Conservation (phyloP, 106 monocot species). For the Chionographis japonica region DNA sequence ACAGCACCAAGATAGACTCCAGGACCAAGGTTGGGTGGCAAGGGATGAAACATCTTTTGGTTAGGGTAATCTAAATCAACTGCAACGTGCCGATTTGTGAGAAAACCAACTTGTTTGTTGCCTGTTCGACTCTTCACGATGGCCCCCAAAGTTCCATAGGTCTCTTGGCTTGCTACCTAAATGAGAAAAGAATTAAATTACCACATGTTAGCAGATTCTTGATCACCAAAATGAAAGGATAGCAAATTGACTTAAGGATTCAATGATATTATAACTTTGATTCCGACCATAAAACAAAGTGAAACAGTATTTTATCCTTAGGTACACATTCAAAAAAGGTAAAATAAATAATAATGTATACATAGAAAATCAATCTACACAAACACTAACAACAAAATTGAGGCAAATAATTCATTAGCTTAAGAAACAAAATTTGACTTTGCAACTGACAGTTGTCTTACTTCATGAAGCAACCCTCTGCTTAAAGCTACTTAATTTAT, state of each 20-base stretch:
- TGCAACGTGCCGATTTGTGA: conserved; percentile 95
- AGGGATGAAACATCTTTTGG: conserved; percentile 99
- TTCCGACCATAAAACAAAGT: background rate
- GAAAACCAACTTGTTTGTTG: conserved; percentile 86
- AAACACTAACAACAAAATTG: too few relatives aligned
- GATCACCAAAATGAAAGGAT: too few relatives aligned
- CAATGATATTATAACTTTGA: background rate
- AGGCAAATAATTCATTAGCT: too few relatives aligned
- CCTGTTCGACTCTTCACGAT: conserved; percentile 92
- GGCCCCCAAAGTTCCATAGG: conserved; percentile 92
- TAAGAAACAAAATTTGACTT: too few relatives aligned
- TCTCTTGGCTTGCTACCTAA: conserved; percentile 94
- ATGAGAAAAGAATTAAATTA: background rate
- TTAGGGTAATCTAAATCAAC: conserved; percentile 96
- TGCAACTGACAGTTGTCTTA: too few relatives aligned
- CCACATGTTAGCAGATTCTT: background rate
- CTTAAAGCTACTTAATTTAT: too few relatives aligned
- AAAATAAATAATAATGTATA: too few relatives aligned
- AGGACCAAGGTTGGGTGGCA: conserved; percentile 96
- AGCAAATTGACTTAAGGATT: background rate
- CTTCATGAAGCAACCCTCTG: too few relatives aligned
- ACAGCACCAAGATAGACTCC: conserved; percentile 97
- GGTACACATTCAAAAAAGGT: too few relatives aligned
- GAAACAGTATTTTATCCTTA: too few relatives aligned
- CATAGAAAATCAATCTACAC: too few relatives aligned